Conservation (phyloP, 208 protist species). For the Endotrypanum monterogeii region DNA sequence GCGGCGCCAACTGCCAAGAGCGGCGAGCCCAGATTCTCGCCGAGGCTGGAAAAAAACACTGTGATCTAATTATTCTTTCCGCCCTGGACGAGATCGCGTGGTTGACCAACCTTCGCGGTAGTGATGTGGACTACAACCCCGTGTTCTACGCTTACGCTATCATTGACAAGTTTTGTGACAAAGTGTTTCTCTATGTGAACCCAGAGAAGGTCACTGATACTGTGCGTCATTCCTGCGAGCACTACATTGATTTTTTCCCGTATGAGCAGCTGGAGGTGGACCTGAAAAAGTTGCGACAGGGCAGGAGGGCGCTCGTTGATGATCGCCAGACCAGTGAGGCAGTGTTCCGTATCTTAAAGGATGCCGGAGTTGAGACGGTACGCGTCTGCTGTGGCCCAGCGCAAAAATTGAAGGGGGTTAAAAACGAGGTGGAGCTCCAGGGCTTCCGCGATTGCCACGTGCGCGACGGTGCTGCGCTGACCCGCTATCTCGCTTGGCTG, state of each 20-base stretch:
- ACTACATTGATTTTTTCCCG: conserved; percentile 53
- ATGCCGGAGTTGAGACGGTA: conserved; percentile 30
- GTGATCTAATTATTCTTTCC: conserved; percentile 77
- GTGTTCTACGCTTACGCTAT: conserved; percentile 91
- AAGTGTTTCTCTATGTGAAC: conserved; percentile 42
- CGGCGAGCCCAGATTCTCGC: conserved; percentile 57
- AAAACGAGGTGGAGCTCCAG: conserved; percentile 91
- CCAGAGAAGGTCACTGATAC: conserved; percentile 30
- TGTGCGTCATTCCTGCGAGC: conserved; percentile 22
- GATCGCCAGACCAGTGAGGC: conserved; percentile 76
- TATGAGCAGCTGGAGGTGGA: conserved; percentile 77
- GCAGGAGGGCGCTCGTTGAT: conserved; percentile 64
- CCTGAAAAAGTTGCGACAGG: conserved; percentile 38
- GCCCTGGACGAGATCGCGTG: conserved; percentile 93
- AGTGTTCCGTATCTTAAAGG: conserved; percentile 47
- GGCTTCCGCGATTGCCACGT: conserved; percentile 93
- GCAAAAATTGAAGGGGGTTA: conserved; percentile 88
- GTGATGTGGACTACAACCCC: conserved; percentile 90
- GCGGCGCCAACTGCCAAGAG: conserved; percentile 57
- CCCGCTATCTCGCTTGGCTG: conserved; percentile 93
- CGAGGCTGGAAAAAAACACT: conserved; percentile 52
- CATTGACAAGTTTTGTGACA: conserved; percentile 39
- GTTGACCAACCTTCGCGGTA: conserved; percentile 91
- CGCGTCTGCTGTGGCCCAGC: conserved; percentile 66
- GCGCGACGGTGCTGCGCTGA: conserved; percentile 92